These are phyloP conservation scores for Cutaneotrichosporon arboriforme DNA, from an alignment of 1,284 basidiomycete species.

Conservation along the genomic window DNA sequence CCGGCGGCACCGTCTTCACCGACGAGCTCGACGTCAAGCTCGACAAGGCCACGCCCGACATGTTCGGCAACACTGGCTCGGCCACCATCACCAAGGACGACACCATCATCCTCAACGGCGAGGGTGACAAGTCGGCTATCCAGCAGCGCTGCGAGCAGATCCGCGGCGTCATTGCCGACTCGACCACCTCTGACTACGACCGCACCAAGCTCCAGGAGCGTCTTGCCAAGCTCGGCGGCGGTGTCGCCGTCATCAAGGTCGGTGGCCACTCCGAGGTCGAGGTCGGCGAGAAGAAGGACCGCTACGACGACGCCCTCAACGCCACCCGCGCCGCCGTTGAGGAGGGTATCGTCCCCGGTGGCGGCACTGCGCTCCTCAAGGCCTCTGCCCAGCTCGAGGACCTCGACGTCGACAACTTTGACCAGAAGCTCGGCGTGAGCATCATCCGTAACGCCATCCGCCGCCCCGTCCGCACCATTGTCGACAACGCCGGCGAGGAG, in stretches of 20 bases:
- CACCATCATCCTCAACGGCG: conserved; percentile 92
- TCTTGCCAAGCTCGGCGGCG: conserved; percentile 89
- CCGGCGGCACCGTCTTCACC: conserved; percentile 94
- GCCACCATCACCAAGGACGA: conserved; percentile 98
- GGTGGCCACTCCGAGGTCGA: conserved; percentile 92
- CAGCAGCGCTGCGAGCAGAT: conserved; percentile 92
- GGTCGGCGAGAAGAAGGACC: conserved; percentile 98
- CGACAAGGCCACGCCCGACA: conserved; percentile 79
- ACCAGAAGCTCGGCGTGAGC: conserved; percentile 91
- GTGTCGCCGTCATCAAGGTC: conserved; percentile 98
- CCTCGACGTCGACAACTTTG: conserved; percentile 85
- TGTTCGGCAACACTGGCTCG: conserved; percentile 86
- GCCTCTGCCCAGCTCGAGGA: conserved; percentile 75
- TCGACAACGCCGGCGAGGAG: conserved; percentile 93
- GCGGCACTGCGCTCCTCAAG: conserved; percentile 76
- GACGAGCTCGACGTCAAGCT: conserved; percentile 98
- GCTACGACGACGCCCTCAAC: conserved; percentile 96
- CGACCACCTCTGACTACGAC: conserved; percentile 88
- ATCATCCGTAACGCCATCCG: conserved; percentile 87
- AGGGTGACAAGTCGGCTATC: conserved; percentile 78
- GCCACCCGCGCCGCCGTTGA: conserved; percentile 96
- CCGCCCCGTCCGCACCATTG: conserved; percentile 79
- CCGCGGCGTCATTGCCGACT: conserved; percentile 73
- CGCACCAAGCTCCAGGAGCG: conserved; percentile 93
- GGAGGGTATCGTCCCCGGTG: conserved; percentile 95